Evolutionary conservation across 1,284 basidiomycete species (phyloP), one percentile per base, ranked within the genome.

Genomic region (Ganoderma lucidum): DNA sequence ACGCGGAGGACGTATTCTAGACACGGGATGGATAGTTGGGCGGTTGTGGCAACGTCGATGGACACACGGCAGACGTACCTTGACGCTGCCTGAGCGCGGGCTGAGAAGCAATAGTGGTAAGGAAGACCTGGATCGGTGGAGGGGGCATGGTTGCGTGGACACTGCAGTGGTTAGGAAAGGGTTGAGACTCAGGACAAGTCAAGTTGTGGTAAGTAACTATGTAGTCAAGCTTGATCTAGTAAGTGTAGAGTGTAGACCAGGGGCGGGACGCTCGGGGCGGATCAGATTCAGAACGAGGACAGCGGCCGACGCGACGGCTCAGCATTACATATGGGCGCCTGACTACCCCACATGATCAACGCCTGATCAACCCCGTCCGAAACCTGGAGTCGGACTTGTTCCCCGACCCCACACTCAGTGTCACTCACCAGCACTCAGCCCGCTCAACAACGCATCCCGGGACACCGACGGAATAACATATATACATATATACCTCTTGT

Each of bases 41-140:
- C 58, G 3, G 37, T 39, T 61, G 23, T 30, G 39, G 28, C 41
- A 28, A 23, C 1, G 28, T 28, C 48, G 48, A 63, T 63, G 42
- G 45, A 28, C 2, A 10, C 30, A 62, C n/a, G 6, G 6, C 4
- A 17, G 23, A 45, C 68, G n/a, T 42, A 80, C 78, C 79, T 77
- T 94, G 93, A 30, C 91, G 88, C 75, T 92, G 88, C 73, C 93
- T 84, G 67, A 95, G 84, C 67, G 87, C 87, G 1, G 92, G 89
- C 77, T 93, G 90, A 66, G 92, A 93, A 5, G 90, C 91, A 71
- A 95, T 95, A 12, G 93, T 95, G n/a, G 93, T 95, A 65, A 94
- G 85, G 78, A 93, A 94, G 45, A 94, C 79, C 74, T 92, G 88
- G 70, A 95, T 90, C 5, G 93, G 93, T 12, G 93, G 93, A 28